Evolutionary conservation across 148 eudicot genomes (phyloP), one percentile per base, ranked within the genome.

Genomic region (Beta vulgaris): DNA sequence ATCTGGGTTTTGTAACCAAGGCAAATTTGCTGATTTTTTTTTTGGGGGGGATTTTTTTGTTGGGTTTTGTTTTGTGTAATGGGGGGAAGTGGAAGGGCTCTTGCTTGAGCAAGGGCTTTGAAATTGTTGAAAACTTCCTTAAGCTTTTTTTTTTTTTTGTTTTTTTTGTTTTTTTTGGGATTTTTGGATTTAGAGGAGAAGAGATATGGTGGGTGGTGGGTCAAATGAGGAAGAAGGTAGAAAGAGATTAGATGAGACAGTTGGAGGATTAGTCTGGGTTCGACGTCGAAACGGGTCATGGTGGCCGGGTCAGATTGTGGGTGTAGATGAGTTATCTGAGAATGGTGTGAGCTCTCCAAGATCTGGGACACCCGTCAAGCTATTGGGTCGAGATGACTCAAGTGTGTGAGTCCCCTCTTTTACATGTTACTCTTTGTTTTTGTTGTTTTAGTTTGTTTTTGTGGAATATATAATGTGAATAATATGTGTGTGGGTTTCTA

Each of bases 271-370:
- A 80, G 93, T 91, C 64, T 91, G 97, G 97, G 93, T 91, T 29
- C 90, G 83, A 40, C 80, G 97, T 62, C 75, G 86, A 77, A 91
- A 91, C 29, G 97, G 97, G 84, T 82, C 89, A 2, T 91, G 97
- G 97, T 91, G 97, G 97, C 97, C 97, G 48, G 97, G 97, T 60
- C 88, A 85, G 77, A 85, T 91, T 55, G 48, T 91, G 69, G 85
- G 87, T 46, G 8, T 28, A 36, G 85, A 89, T 66, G 93, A 87
- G 82, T 64, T 82, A 69, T 68, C 88, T 14, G 91, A 82, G 62
- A 68, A 40, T 71, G 73, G 78, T 60, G 34, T 77, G 83, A 68
- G 70, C 54, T 43, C 84, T 3, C 85, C 83, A 23, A 83, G 85
- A 85, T 82, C 81, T 6, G 97, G 90, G 19, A 87, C 90, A 73